phyloP scores from a whole-genome alignment of 2,329 filamentous ascomycete genomes.

The Pezicula rhizophila region DNA sequence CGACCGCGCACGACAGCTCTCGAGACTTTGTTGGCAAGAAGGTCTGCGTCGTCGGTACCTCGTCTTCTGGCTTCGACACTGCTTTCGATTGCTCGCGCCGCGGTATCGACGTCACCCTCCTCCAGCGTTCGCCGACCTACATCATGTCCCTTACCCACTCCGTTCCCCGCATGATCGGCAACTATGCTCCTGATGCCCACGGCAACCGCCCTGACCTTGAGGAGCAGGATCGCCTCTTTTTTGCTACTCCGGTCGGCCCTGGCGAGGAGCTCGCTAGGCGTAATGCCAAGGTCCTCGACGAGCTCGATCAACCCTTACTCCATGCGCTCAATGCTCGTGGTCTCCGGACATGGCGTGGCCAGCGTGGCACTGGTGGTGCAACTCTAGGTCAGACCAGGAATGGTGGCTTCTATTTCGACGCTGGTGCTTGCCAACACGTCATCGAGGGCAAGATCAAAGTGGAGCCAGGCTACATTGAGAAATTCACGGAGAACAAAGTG shows the following conservation, averaged over 20 bases:
- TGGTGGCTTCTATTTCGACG: constrained; percentile 27
- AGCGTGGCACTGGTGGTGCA: constrained; percentile 27
- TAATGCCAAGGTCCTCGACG: neutral
- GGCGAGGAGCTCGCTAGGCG: neutral
- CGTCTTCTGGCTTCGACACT: constrained; percentile 25
- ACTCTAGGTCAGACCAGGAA: constrained; percentile 27
- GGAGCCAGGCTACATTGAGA: constrained; percentile 21
- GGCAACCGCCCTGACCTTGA: neutral
- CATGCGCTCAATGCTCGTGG: too few relatives aligned
- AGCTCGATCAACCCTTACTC: constrained; percentile 18
- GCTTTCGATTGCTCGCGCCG: constrained; percentile 21
- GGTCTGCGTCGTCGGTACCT: constrained; percentile 25
- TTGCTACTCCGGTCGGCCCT: neutral
- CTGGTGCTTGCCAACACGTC: constrained; percentile 25
- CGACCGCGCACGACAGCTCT: constrained; percentile 51
- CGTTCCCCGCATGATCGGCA: neutral
- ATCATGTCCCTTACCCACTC: neutral
- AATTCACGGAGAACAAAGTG: constrained; percentile 28
- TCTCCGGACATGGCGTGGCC: constrained; percentile 28
- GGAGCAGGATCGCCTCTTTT: neutral
- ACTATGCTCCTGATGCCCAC: neutral
- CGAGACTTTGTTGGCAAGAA: constrained; percentile 17
- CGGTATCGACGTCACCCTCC: constrained; percentile 11
- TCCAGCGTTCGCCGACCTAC: neutral
- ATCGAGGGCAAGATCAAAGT: constrained; percentile 26